Conservation (phyloP, 2,329 filamentous ascomycete genomes). For the Aureobasidium leucospermi region DNA sequence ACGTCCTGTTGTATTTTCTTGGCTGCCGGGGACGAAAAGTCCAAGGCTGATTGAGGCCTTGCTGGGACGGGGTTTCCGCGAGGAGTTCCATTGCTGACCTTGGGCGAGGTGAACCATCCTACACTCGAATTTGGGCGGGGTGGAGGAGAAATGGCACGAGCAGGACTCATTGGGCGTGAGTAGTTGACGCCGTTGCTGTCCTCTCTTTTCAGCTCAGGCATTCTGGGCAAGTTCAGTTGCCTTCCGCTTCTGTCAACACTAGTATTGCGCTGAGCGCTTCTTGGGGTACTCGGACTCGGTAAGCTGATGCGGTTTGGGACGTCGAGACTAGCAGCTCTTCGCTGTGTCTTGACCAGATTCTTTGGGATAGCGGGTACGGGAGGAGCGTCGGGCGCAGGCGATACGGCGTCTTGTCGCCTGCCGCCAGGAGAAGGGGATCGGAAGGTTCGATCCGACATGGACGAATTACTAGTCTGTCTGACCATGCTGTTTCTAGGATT, state of each 20-base stretch:
- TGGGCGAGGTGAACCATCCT: constrained; percentile 35
- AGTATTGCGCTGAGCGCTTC: constrained; percentile 28
- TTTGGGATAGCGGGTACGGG: constrained; percentile 65
- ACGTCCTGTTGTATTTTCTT: constrained; percentile 26
- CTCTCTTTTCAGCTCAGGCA: constrained; percentile 37
- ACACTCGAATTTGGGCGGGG: constrained; percentile 8
- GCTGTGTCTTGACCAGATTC: constrained; percentile 22
- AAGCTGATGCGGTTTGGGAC: constrained; percentile 41
- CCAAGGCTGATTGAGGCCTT: constrained; percentile 25
- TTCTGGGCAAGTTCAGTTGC: constrained; percentile 32
- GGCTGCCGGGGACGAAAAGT: constrained; percentile 19
- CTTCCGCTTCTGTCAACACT: constrained; percentile 24
- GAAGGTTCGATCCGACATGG: constrained; percentile 86
- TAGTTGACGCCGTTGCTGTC: constrained; percentile 44
- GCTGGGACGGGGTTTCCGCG: constrained; percentile 22
- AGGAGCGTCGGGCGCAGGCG: constrained; percentile 42
- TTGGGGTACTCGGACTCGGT: constrained; percentile 33
- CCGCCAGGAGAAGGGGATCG: constrained; percentile 62
- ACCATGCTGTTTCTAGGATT: constrained; percentile 39
- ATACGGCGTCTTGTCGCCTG: constrained; percentile 21
- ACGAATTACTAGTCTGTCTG: constrained; percentile 62
- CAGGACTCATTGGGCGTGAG: constrained; percentile 41
- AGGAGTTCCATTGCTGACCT: constrained; percentile 15
- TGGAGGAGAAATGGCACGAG: constrained; percentile 3
- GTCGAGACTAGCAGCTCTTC: constrained; percentile 46